Conservation (phyloP, 2,329 filamentous ascomycete species). For the Scedosporium apiospermum region DNA sequence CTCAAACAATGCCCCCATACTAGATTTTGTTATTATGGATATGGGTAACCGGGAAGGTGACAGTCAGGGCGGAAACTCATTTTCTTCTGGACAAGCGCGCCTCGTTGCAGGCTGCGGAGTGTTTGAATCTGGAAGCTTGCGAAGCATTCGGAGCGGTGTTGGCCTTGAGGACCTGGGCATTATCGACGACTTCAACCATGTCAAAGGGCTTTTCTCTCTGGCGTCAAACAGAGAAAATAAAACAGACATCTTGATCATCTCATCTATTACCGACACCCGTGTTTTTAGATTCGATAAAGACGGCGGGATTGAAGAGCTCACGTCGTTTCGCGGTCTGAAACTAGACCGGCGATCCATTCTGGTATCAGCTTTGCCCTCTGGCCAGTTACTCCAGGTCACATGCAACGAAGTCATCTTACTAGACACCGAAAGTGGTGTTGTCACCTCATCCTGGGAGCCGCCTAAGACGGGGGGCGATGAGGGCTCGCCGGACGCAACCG, state of each 20-base stretch:
- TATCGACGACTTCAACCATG: conserved; percentile 66
- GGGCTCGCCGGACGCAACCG: conserved; percentile 8
- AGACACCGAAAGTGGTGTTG: conserved; percentile 46
- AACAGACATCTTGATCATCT: conserved; percentile 66
- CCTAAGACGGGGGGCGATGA: conserved; percentile 32
- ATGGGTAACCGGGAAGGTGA: conserved; percentile 79
- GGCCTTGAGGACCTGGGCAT: conserved; percentile 81
- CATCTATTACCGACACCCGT: conserved; percentile 75
- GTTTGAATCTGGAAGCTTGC: conserved; percentile 76
- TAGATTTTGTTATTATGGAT: conserved; percentile 95
- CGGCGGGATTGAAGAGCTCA: conserved; percentile 79
- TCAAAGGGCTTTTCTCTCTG: conserved; percentile 65
- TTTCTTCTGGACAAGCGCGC: conserved; percentile 87
- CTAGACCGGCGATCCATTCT: conserved; percentile 65
- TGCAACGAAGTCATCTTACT: conserved; percentile 51
- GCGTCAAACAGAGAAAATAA: conserved; percentile 36
- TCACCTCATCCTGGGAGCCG: conserved; percentile 49
- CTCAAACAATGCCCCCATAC: conserved; percentile 75
- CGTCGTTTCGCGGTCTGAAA: conserved; percentile 61
- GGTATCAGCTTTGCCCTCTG: conserved; percentile 53
- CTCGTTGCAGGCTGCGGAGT: conserved; percentile 90
- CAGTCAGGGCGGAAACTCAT: conserved; percentile 68
- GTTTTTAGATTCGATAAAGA: conserved; percentile 66
- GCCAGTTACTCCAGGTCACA: conserved; percentile 68
- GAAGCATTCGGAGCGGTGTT: conserved; percentile 88